Evolutionary conservation across 257 asterid species (phyloP).

Genomic region (Cynanchum wilfordii): DNA sequence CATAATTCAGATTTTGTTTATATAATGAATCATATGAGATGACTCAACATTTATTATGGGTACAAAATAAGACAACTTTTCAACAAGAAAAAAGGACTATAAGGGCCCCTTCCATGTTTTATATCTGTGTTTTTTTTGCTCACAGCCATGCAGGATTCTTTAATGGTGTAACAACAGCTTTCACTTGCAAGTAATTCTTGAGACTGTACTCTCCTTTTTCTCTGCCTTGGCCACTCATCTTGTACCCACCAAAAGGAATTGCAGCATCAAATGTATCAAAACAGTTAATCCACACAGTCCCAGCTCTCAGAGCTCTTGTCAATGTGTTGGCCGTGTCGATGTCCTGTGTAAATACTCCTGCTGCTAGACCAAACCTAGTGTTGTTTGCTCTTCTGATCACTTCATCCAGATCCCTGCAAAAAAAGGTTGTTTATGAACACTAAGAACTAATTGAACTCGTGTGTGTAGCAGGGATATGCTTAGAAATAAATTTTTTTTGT

Average conservation of each 20-base stretch:
- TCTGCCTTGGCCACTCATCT: constrained; percentile 94
- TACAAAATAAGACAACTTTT: too few species aligned
- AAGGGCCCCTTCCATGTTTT: too few species aligned
- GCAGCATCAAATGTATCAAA: constrained; percentile 86
- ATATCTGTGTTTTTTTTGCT: background rate
- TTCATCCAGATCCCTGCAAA: constrained; percentile 59
- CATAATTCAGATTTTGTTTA: too few species aligned
- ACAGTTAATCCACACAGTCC: constrained; percentile 79
- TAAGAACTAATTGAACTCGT: background rate
- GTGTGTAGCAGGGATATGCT: background rate
- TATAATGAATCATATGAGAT: too few species aligned
- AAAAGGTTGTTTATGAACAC: background rate
- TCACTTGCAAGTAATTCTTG: constrained; percentile 86
- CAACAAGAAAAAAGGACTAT: too few species aligned
- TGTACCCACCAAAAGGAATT: constrained; percentile 93
- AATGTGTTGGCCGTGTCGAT: constrained; percentile 80
- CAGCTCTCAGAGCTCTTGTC: constrained; percentile 77
- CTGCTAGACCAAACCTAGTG: constrained; percentile 68
- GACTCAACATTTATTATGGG: too few species aligned
- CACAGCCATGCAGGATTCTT: constrained; percentile 93
- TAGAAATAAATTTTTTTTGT: background rate
- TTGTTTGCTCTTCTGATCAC: constrained; percentile 70
- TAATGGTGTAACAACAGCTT: constrained; percentile 78
- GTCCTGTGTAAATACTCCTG: constrained; percentile 83
- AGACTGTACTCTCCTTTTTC: constrained; percentile 90